phyloP scores from a whole-genome alignment of 805 yeast genomes.

The Saitoella complicata region DNA sequence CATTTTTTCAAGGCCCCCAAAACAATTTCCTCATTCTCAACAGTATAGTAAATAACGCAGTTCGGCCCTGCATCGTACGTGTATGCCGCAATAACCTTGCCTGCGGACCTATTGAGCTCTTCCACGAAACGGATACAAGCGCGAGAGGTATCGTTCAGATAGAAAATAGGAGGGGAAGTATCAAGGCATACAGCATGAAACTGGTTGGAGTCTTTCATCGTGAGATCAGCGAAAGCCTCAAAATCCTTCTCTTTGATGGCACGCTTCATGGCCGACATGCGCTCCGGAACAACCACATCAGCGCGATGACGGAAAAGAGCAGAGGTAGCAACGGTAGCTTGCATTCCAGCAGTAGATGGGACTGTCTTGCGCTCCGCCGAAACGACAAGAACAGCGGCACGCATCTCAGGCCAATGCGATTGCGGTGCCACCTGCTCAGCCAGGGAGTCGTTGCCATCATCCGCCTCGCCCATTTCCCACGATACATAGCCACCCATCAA shows the following conservation, averaged over 20 bases:
- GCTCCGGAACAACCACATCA: conserved; percentile 64
- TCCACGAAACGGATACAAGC: conserved; percentile 66
- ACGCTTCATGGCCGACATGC: conserved; percentile 68
- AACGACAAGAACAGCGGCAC: conserved; percentile 82
- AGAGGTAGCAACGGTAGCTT: conserved; percentile 77
- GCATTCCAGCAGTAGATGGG: conserved; percentile 94
- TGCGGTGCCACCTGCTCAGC: conserved; percentile 84
- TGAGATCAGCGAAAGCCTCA: conserved; percentile 64
- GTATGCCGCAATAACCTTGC: conserved; percentile 68
- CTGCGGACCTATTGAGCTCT: conserved; percentile 50
- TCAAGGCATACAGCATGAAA: conserved; percentile 98
- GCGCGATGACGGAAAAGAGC: conserved; percentile 72
- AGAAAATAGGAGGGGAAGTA: conserved; percentile 88
- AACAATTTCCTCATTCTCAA: conserved; percentile 54
- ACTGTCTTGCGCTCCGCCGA: conserved; percentile 89
- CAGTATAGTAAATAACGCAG: conserved; percentile 83
- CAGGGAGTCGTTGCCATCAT: conserved; percentile 78
- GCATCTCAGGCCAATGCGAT: conserved; percentile 82
- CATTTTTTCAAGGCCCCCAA: conserved; percentile 51
- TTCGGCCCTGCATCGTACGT: conserved; percentile 99
- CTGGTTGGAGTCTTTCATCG: conserved; percentile 93
- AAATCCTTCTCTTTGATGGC: conserved; percentile 66
- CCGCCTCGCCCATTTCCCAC: conserved; percentile 83
- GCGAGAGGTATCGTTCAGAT: conserved; percentile 79
- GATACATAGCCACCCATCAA: conserved; percentile 96